Evolutionary conservation across 495 filamentous ascomycete genomes (phyloP), one percentile per base, ranked within the genome.

Genomic region (Daldinia childiae): DNA sequence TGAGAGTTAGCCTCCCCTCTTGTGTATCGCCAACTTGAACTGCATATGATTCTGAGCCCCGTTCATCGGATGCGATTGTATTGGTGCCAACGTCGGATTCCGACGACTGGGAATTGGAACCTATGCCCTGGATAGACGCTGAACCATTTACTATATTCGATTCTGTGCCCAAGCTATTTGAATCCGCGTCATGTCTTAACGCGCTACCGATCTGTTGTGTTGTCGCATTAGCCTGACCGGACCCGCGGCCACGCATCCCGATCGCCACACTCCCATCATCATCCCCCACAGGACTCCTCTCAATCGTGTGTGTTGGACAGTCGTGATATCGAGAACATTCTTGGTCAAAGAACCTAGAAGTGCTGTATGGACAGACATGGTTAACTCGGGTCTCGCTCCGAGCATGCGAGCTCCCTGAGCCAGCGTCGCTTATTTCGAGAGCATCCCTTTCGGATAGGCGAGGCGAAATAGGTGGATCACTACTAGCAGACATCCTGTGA

Each of bases 281-380:
- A 75, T 56, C 17, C 56, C 58, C 51, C 41, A 5, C 39, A 0
- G 24, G 4, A 36, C 32, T 41, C 24, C 81, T 69, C 41, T 78
- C 76, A 6, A 82, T 61, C 9, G 74, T 17, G 55, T 83, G 82
- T 12, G 79, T 74, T 12, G 81, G 82, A 36, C 81, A 83, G 71
- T 84, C 82, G 60, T 80, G 78, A 66, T 78, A 84, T 34, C 78
- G 77, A n/a, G 67, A 68, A 73, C 82, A 83, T 71, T 83, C 82
- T n/a, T 72, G 70, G 41, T 79, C 77, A 61, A 79, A 71, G 52
- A 76, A 80, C 19, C 67, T 65, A 27, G 62, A 6, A 9, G 74
- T 81, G n/a, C 78, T 76, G 74, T 79, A 80, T 8, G 52, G 76
- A 57, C 80, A 82, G 34, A 61, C 52, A 1, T 71, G 48, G 9